Base-by-base conservation (phyloP, 805 yeast species). In the Starmera pachycereana region DNA sequence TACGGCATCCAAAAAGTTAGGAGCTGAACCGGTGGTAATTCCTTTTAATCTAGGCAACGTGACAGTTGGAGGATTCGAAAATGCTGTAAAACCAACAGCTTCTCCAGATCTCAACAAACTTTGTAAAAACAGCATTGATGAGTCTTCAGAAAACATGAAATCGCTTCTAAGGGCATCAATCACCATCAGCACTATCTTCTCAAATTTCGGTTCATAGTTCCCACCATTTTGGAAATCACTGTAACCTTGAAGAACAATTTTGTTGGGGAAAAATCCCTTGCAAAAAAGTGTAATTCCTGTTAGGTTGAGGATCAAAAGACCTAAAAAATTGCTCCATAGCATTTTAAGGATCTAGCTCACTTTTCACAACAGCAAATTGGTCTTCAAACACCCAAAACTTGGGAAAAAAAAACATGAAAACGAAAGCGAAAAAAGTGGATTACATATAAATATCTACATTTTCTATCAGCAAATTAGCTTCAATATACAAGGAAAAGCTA, bases 151-250 rank as follows among this genome's bases (percentile, higher is more conserved):
- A 53, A 74, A 90, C 60, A 88, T 60, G 57, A 89, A 90, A 56
- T 92, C 99, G 14, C 92, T 70, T 47, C 99, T 65, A 65, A 92
- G 64, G 2, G 98, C 98, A 62, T 92, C 99, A 9, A 92, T 81
- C 2, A 92, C 90, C 75, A 92, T 78, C 18, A 92, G 57, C 0
- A 92, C 75, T 16, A 88, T 59, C 49, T 76, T 80, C 37, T 76
- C 72, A 53, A 85, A 90, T 42, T 69, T 69, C 1, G 76, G 65
- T 8, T 50, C 58, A 39, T 67, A 66, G 36, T 46, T 41, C 48
- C 53, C 66, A 7, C 27, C 27, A 36, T 48, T 39, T 13, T 30
- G 44, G 45, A 56, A 38, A 41, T 51, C 44, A 12, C 74, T 73
- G 29, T 59, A 58, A 2, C 95, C 96, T 1, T 79, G 72, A 14